Evolutionary conservation across 2,329 filamentous ascomycete species (phyloP), one percentile per base, ranked within the genome.

Genomic region (Phaeosphaeriaceae sp.): DNA sequence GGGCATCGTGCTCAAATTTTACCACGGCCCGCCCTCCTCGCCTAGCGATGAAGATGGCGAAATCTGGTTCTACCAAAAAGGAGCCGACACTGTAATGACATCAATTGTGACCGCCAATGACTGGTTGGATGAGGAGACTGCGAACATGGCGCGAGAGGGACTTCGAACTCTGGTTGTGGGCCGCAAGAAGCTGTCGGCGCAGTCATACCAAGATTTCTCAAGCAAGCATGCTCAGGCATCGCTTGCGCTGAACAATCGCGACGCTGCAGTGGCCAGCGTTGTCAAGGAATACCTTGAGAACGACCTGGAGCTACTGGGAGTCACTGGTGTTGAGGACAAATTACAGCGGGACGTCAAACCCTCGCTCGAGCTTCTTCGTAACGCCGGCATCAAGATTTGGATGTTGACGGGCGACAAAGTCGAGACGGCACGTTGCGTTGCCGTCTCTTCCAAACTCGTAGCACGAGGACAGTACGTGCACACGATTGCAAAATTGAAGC

Each of bases 341-440:
- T 86, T 99, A 13, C 95, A 99, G 76, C 89, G 89, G 62, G 93
- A 98, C 71, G 95, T 99, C 72, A 99, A 98, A 76, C 91, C 94
- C 1, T 97, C 93, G 0, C 84, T 99, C 6, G 96, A 99, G 77
- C 86, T 99, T 5, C 86, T 99, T 52, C 91, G 95, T 65, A 99
- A 99, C 70, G 95, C 95, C 0, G 95, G 95, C 24, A 95, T 99
- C 80, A 98, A 98, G 78, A 98, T 99, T 51, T 99, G 95, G 95
- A 99, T 99, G 95, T 83, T 99, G 75, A 99, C 95, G 0, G 95
- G 95, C 48, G 95, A 99, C 83, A 99, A 99, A 79, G 92, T 99
- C 2, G 95, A 99, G 79, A 99, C 95, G 15, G 95, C 95, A 17
- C 89, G 95, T 36, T 99, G 95, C 78, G 94, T 99, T 13, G 96